These are phyloP conservation scores for Delphinella strobiligena DNA, from an alignment of 2,329 filamentous ascomycete species.

Conservation along the genomic window DNA sequence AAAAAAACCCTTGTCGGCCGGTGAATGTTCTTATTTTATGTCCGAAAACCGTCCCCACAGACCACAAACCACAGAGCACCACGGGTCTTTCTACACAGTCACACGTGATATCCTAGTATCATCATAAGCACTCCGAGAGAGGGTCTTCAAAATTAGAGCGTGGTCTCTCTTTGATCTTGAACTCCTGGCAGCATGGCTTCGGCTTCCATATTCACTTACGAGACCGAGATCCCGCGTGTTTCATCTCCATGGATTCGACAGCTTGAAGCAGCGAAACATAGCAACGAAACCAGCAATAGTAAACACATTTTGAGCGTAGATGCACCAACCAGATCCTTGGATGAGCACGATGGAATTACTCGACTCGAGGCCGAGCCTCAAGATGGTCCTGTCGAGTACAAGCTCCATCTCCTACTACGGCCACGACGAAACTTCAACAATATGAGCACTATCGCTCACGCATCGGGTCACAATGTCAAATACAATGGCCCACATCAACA, in stretches of 20 bases:
- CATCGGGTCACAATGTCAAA: constrained; percentile 29
- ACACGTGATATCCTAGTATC: too few species aligned
- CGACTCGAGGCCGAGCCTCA: constrained; percentile 84
- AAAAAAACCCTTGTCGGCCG: neutral
- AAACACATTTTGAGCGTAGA: neutral
- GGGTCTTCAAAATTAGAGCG: too few species aligned
- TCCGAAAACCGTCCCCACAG: too few species aligned
- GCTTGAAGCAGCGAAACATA: constrained; percentile 6
- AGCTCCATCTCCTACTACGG: constrained; percentile 76
- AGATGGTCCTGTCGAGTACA: constrained; percentile 91
- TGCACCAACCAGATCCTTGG: neutral
- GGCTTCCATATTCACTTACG: constrained; percentile 95
- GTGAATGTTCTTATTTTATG: too few species aligned
- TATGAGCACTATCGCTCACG: constrained; percentile 51
- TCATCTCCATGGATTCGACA: constrained; percentile 69
- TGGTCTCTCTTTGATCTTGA: too few species aligned
- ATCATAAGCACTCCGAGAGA: too few species aligned
- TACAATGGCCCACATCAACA: constrained; percentile 5
- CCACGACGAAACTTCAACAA: constrained; percentile 61
- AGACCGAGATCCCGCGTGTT: constrained; percentile 75
- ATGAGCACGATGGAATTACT: constrained; percentile 39
- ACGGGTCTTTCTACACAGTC: too few species aligned
- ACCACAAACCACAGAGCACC: too few species aligned
- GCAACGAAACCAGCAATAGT: neutral
- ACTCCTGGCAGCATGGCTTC: too few species aligned